These are phyloP conservation scores for Fusarium solani-melongenae DNA, from an alignment of 2,329 filamentous ascomycete species.

Conservation along the genomic window DNA sequence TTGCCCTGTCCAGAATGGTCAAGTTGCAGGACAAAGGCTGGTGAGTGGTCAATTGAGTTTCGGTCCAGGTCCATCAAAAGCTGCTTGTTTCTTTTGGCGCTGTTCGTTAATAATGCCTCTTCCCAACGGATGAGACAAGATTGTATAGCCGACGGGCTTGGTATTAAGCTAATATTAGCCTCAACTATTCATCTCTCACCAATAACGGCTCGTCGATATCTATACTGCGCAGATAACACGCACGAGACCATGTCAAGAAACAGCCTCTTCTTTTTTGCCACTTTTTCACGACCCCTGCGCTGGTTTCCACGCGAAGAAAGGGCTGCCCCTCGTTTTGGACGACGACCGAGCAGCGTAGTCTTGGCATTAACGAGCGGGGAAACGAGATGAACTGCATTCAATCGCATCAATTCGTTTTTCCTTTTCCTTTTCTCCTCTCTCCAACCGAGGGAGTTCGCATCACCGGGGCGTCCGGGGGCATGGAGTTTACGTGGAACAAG, in stretches of 20 bases:
- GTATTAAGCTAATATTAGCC: background rate
- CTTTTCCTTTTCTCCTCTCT: background rate
- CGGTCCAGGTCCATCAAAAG: background rate
- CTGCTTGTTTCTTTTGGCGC: background rate
- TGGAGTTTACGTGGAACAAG: background rate
- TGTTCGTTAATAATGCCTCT: background rate
- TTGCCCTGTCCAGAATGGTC: constrained; percentile 2
- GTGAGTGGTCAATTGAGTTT: constrained; percentile 8
- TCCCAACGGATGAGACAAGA: background rate
- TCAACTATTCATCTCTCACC: background rate
- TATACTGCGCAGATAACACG: constrained; percentile 1
- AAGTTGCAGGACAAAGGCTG: constrained; percentile 1
- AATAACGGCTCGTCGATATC: background rate
- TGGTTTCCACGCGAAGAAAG: background rate
- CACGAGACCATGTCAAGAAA: constrained; percentile 32
- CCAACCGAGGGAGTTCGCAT: constrained; percentile 4
- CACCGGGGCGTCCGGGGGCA: background rate
- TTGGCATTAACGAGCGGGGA: constrained; percentile 22
- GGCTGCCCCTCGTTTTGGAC: constrained; percentile 22
- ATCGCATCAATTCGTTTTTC: background rate
- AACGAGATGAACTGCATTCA: background rate
- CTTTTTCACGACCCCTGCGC: background rate
- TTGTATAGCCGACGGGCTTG: background rate
- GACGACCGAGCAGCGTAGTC: constrained; percentile 5
- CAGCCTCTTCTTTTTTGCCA: background rate